Evolutionary conservation across 331 rosid species (phyloP).

Genomic region (Pyracantha coccinea): DNA sequence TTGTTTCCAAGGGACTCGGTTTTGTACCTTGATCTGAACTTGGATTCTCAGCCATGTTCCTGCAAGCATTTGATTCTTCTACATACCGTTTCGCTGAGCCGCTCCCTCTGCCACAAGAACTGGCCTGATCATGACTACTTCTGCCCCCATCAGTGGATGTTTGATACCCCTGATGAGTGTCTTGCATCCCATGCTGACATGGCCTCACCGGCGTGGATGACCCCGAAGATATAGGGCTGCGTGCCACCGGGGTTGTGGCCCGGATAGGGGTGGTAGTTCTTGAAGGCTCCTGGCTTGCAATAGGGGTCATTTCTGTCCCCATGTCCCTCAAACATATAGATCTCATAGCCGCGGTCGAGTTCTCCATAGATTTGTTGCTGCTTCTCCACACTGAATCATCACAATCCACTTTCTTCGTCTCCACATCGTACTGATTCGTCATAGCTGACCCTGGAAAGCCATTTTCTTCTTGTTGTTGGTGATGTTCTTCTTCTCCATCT

Average conservation of each 20-base stretch:
- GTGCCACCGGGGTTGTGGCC: constrained; percentile 66
- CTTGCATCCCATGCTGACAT: constrained; percentile 38
- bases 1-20: constrained; percentile 52
- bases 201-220: constrained; percentile 65
- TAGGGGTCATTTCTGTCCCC: constrained; percentile 99
- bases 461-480: constrained; percentile 12
- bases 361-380: constrained; percentile 37
- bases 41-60: constrained; percentile 24
- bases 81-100: constrained; percentile 25
- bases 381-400: constrained; percentile 64
- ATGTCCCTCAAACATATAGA: constrained; percentile 85
- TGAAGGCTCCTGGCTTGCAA: constrained; percentile 92
- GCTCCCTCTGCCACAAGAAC: constrained; percentile 15
- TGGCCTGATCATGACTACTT: constrained; percentile 14
- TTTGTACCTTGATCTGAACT: constrained; percentile 37
- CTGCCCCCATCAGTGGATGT: constrained; percentile 17
- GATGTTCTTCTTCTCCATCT: constrained; percentile 22
- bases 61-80: constrained; percentile 38
- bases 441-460: constrained; percentile 12
- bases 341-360: constrained; percentile 37
- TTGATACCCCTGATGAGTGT: constrained; percentile 24
- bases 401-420: constrained; percentile 71
- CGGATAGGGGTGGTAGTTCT: constrained; percentile 84
- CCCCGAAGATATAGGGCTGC: constrained; percentile 79
- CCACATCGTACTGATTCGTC: constrained; percentile 30